Evolutionary conservation across 768 basidiomycete species (phyloP).

Genomic region (Lanmaoa rubissima): DNA sequence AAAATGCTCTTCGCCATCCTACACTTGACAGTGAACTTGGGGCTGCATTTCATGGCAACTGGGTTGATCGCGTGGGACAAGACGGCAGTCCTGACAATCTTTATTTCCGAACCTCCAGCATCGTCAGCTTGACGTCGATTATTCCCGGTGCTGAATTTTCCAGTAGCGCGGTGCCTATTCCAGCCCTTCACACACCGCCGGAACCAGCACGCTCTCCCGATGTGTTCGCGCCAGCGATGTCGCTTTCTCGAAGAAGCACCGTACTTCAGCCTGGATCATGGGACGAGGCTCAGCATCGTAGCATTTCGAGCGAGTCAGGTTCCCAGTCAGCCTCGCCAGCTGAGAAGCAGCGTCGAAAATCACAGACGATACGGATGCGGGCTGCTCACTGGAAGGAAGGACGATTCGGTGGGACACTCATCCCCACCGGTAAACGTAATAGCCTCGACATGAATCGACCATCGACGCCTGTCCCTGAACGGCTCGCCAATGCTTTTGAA

Average conservation of each 20-base stretch:
- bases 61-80: conserved; percentile 11
- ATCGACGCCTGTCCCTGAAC: conserved; percentile 38
- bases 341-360: conserved; percentile 37
- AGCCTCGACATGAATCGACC: conserved; percentile 23
- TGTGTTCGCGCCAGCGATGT: background rate
- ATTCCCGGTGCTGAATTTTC: conserved; percentile 26
- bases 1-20: conserved; percentile 19
- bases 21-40: conserved; percentile 62
- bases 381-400: conserved; percentile 60
- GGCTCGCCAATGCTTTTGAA: conserved; percentile 44
- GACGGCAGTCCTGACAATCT: conserved; percentile 33
- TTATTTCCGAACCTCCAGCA: conserved; percentile 54
- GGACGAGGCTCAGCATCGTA: conserved; percentile 7
- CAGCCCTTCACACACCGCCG: background rate
- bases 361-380: conserved; percentile 54
- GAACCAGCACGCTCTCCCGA: conserved; percentile 3
- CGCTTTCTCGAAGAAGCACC: conserved; percentile 8
- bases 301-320: conserved; percentile 28
- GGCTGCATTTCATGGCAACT: conserved; percentile 39
- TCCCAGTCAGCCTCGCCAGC: conserved; percentile 15
- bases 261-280: conserved; percentile 8
- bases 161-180: background rate
- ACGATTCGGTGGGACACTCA: conserved; percentile 43
- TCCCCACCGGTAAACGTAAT: conserved; percentile 16
- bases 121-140: conserved; percentile 48